Conservation (phyloP, 1,139 yeast genomes). For the Kluyveromyces sp. region DNA sequence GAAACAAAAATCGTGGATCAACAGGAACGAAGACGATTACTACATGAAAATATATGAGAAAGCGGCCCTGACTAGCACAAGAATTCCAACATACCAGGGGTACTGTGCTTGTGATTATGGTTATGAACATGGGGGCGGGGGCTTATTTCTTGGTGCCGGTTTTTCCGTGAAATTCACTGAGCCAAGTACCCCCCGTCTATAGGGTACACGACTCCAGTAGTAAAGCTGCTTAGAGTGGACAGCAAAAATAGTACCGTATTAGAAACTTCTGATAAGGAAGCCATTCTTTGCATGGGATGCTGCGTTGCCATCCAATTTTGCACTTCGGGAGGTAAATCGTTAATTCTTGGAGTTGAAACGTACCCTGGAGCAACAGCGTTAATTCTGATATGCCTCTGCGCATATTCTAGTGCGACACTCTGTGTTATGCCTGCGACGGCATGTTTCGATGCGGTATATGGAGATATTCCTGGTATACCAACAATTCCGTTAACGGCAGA, state of each 20-base stretch:
- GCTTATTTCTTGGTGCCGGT: neutral
- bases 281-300: slow-evolving; percentile 2
- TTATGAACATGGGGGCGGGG: neutral
- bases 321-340: neutral
- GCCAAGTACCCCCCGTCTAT: slow-evolving; percentile 1
- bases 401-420: neutral
- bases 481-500: neutral
- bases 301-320: neutral
- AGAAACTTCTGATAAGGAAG: neutral
- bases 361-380: slow-evolving; percentile 3
- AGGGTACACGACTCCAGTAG: slow-evolving; percentile 1
- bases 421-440: neutral
- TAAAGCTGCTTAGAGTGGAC: neutral
- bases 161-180: neutral
- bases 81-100: neutral
- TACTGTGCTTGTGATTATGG: no score
- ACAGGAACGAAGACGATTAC: neutral
- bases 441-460: slow-evolving; percentile 1
- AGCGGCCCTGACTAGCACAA: neutral
- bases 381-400: neutral
- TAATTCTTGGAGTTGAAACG: slow-evolving; percentile 1
- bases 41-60: neutral
- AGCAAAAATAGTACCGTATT: neutral
- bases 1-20: neutral
- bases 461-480: neutral